Evolutionary conservation across 108 stramenopile species (phyloP), one percentile per base, ranked within the genome.

Genomic region (Stephanodiscus triporus): DNA sequence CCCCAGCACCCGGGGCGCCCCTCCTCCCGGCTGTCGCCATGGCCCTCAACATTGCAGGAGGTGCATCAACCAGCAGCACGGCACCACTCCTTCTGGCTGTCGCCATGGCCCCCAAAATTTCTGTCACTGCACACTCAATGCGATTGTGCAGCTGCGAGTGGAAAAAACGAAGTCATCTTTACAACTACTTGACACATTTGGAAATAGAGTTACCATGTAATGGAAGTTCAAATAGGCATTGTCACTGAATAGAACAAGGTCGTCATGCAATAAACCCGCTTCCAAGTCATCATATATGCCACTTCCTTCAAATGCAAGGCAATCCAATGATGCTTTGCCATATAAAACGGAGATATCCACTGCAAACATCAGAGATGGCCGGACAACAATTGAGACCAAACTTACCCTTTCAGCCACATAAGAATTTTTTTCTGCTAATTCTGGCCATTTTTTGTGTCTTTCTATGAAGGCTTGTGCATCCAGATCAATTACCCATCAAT

Each of bases 401-500:
- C 61, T 76, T 38, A 26, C 20, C 79, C 45, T 84, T 82, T 14
- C 67, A n/a, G 55, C 63, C 50, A 60, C 78, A 80, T 27, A 73
- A 32, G 37, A 71, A n/a, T n/a, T n/a, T n/a, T n/a, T n/a, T n/a
- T n/a, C n/a, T 43, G 4, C 63, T 59, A n/a, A n/a, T n/a, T n/a
- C n/a, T n/a, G n/a, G n/a, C n/a, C n/a, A n/a, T n/a, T n/a, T n/a
- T n/a, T n/a, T n/a, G n/a, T n/a, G n/a, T n/a, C 22, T 73, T 64
- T 17, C n/a, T 61, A 17, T 30, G 51, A 20, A 23, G 76, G 82
- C 36, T 65, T 63, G 19, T 71, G 30, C 0, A 55, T 80, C 76
- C 76, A 73, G 23, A 75, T 71, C 5, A 84, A 17, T n/a, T 79
- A 75, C 26, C 71, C 83, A 59, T 84, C 83, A 57, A 84, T 72